These are phyloP conservation scores for Citrus medica DNA, from an alignment of 345 rosid genomes.

Conservation along the genomic window DNA sequence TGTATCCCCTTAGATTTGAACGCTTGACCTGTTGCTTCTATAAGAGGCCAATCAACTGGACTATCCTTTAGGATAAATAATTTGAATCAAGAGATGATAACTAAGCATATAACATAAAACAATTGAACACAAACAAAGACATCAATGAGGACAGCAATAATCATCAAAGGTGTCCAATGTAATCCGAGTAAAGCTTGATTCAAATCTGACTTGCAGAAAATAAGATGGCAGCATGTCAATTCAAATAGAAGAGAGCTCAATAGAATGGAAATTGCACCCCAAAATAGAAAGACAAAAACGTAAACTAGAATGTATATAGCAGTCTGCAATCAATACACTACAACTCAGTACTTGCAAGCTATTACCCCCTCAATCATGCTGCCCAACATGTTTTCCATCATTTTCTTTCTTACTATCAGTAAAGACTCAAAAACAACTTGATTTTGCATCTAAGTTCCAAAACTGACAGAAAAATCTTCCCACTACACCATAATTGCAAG, in stretches of 20 bases:
- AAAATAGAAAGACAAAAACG: not conserved
- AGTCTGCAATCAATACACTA: not conserved
- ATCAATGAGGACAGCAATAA: not conserved
- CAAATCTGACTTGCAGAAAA: not conserved
- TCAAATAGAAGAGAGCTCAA: not conserved
- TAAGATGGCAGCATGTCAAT: not conserved
- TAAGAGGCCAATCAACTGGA: too few relatives aligned
- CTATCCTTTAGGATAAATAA: too few relatives aligned
- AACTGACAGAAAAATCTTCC: not conserved
- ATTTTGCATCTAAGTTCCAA: not conserved
- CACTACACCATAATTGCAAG: not conserved
- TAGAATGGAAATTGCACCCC: not conserved
- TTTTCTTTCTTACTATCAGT: not conserved
- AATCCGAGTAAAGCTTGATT: not conserved
- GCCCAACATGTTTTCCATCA: not conserved
- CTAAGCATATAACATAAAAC: not conserved
- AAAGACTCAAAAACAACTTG: not conserved
- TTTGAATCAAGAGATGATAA: too few relatives aligned
- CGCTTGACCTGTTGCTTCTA: too few relatives aligned
- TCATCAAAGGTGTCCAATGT: not conserved
- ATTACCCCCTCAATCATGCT: not conserved
- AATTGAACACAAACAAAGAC: not conserved
- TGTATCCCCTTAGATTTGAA: too few relatives aligned
- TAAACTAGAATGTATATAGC: too few relatives aligned
- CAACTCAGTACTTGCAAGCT: not conserved